phyloP scores from a whole-genome alignment of 805 yeast genomes.

The Zygotorulaspora florentina region DNA sequence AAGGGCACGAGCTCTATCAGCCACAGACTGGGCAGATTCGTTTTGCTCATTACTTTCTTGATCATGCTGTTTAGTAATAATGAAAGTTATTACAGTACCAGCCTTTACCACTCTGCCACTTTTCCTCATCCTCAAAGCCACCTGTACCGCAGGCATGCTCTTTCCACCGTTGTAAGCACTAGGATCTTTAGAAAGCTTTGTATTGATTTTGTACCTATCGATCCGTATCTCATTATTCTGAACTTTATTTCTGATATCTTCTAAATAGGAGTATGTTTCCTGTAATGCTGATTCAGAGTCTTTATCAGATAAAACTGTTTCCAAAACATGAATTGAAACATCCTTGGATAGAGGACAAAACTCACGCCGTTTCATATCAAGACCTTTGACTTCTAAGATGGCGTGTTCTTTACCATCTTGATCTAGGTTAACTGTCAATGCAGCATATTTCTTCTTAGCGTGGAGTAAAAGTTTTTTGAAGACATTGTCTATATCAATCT shows the following conservation, averaged over 20 bases:
- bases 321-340: constrained; percentile 68
- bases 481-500: constrained; percentile 92
- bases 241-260: constrained; percentile 52
- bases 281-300: constrained; percentile 75
- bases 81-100: constrained; percentile 84
- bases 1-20: constrained; percentile 81
- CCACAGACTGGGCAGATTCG: constrained; percentile 38
- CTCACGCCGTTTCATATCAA: constrained; percentile 96
- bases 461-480: constrained; percentile 79
- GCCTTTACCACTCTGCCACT: constrained; percentile 85
- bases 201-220: constrained; percentile 72
- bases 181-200: constrained; percentile 88
- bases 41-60: constrained; percentile 19
- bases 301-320: constrained; percentile 62
- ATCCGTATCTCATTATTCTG: constrained; percentile 58
- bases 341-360: constrained; percentile 91
- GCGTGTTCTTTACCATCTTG: constrained; percentile 55
- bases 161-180: constrained; percentile 75
- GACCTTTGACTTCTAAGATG: constrained; percentile 84
- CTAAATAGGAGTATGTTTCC: constrained; percentile 69
- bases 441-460: constrained; percentile 98
- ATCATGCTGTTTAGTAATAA: constrained; percentile 54
- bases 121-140: constrained; percentile 74
- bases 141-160: constrained; percentile 84
- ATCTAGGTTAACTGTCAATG: constrained; percentile 56